Base-by-base conservation (phyloP, 2,329 filamentous ascomycete species). In the Neospermospora avenae region DNA sequence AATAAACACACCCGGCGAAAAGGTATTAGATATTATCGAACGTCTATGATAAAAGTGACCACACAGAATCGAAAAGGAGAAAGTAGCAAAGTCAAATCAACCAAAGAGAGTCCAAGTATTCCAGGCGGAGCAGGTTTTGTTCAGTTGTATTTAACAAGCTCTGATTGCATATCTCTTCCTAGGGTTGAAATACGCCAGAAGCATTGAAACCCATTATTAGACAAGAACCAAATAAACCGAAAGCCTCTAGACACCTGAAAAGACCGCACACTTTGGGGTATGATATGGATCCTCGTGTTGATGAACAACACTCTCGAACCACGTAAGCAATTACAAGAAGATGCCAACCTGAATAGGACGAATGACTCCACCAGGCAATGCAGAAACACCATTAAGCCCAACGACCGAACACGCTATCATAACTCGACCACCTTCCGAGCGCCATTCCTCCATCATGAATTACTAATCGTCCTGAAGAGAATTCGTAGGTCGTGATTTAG, bases 281-380 rank as follows among this genome's bases (percentile, higher is more conserved):
- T 75, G 71, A 71, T 5, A 68, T 56, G 65, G 66, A 71, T 72
- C 66, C 67, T 69, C 68, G 56, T 65, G 67, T 63, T 68, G 65
- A 68, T 70, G 65, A 64, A 72, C 45, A 69, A 74, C 73, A 67
- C 64, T 61, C 73, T 67, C 72, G 69, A 31, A 74, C 71, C 74
- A 75, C 70, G 52, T 58, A 67, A 70, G 63, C 74, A 74, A 74
- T 71, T 77, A 78, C 75, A 78, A 77, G 73, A 77, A 73, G 69
- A 65, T 65, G 56, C 57, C 64, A 70, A 65, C 69, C 70, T 69
- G 70, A 70, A 71, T 65, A 57, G 55, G 57, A 67, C 57, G 60
- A 66, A 68, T 62, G 64, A 74, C 70, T 72, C 73, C 72, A 73
- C 70, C 69, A 72, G 70, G 71, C 73, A 69, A 73, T 73, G 73